Conservation (phyloP, 306 rosid species). For the Vicia faba region DNA sequence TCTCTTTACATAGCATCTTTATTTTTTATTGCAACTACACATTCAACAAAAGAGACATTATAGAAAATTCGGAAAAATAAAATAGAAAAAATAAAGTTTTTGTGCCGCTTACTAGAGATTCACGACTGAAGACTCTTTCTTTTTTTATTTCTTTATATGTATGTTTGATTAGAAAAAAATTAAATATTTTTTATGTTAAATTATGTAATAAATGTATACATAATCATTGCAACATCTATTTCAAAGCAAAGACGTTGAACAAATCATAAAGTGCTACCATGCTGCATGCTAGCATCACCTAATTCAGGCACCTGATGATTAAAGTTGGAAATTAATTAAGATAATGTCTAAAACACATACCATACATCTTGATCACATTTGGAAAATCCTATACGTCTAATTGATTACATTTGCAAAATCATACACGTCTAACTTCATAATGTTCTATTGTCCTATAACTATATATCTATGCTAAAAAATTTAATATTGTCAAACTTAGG, state of each 20-base stretch:
- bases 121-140: no score
- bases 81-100: no score
- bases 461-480: background rate
- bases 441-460: background rate
- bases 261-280: slow-evolving; percentile 21
- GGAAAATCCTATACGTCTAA: slow-evolving; percentile 13
- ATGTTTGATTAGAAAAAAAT: background rate
- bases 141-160: background rate
- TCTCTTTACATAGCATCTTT: no score
- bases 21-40: no score
- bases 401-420: slow-evolving; percentile 18
- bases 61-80: no score
- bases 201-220: background rate
- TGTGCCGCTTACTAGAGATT: no score
- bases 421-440: slow-evolving; percentile 1
- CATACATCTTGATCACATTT: slow-evolving; percentile 6
- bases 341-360: background rate
- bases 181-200: background rate
- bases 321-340: slow-evolving; percentile 11
- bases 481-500: slow-evolving; percentile 6
- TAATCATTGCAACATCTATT: slow-evolving; percentile 11
- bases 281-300: slow-evolving; percentile 29
- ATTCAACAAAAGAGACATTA: no score
- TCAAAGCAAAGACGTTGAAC: background rate
- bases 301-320: background rate